Conservation (phyloP, 768 basidiomycete species). For the Lactarius evosmus region DNA sequence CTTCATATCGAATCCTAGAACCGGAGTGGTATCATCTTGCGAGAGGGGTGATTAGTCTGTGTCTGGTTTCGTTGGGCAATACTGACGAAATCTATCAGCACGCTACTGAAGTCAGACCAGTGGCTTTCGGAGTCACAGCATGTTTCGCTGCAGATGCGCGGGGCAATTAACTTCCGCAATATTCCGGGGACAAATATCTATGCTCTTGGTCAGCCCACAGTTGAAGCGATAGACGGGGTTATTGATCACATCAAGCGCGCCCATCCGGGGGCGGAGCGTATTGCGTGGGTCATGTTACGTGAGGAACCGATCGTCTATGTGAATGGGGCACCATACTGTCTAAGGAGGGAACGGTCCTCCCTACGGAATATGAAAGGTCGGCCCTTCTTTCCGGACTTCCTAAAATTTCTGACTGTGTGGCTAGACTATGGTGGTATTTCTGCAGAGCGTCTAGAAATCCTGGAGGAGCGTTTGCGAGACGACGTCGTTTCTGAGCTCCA, state of each 20-base stretch:
- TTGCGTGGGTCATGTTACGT: constrained; percentile 91
- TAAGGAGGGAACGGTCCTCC: constrained; percentile 80
- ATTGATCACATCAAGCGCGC: constrained; percentile 57
- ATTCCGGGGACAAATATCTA: constrained; percentile 80
- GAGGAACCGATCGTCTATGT: constrained; percentile 92
- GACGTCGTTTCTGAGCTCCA: constrained; percentile 84
- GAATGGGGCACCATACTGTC: constrained; percentile 89
- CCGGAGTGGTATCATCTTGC: constrained; percentile 89
- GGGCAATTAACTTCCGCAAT: constrained; percentile 93
- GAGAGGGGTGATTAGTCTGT: constrained; percentile 62
- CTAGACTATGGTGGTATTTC: constrained; percentile 95
- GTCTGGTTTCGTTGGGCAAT: constrained; percentile 9
- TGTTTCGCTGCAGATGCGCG: constrained; percentile 69
- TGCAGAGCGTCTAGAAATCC: constrained; percentile 76
- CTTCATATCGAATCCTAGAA: constrained; percentile 46
- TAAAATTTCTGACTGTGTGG: constrained; percentile 7
- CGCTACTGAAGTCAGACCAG: constrained; percentile 88
- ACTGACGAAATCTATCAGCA: constrained; percentile 42
- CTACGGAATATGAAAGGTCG: constrained; percentile 92
- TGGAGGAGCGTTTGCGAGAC: constrained; percentile 85
- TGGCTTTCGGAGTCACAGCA: constrained; percentile 75
- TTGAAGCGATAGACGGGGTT: constrained; percentile 82
- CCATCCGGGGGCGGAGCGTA: constrained; percentile 56
- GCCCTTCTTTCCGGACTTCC: not conserved
- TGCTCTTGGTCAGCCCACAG: constrained; percentile 89